These are phyloP conservation scores for Babesia sp. DNA, from an alignment of 169 alveolate genomes.

Conservation along the genomic window DNA sequence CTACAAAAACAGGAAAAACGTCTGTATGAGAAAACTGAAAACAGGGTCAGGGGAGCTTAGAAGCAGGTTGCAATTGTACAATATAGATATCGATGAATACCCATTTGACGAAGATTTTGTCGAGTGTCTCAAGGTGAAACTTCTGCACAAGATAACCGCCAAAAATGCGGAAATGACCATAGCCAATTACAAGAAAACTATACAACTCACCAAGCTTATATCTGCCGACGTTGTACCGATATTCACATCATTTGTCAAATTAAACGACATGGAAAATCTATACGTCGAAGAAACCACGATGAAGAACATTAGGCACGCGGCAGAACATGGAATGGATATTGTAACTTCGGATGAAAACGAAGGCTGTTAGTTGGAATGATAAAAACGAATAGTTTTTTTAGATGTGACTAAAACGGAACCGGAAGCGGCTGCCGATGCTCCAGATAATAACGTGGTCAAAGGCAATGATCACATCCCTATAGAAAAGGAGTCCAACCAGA, in stretches of 20 bases:
- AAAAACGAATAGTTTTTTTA: neutral
- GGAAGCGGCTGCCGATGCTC: neutral
- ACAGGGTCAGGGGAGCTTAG: constrained; percentile 9
- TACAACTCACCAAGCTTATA: neutral
- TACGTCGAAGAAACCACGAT: constrained; percentile 32
- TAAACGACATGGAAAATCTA: constrained; percentile 23
- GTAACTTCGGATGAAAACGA: neutral
- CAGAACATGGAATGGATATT: constrained; percentile 39
- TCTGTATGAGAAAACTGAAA: constrained; percentile 37
- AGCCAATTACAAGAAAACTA: constrained; percentile 18
- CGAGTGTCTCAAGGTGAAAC: constrained; percentile 21
- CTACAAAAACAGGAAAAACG: constrained; percentile 34
- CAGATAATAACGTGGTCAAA: constrained; percentile 10
- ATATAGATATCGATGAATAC: constrained; percentile 26
- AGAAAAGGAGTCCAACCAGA: constrained; percentile 2
- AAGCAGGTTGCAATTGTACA: constrained; percentile 19
- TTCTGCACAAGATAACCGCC: constrained; percentile 28
- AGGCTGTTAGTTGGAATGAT: neutral
- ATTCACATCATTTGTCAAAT: constrained; percentile 20
- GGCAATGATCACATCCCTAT: constrained; percentile 15
- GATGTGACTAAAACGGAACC: neutral
- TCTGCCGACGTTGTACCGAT: constrained; percentile 10
- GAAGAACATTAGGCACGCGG: constrained; percentile 36
- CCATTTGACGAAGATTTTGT: constrained; percentile 36
- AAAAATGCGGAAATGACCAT: constrained; percentile 21